phyloP scores from a whole-genome alignment of 176 grass and related monocot species.

The Metroxylon sagu region DNA sequence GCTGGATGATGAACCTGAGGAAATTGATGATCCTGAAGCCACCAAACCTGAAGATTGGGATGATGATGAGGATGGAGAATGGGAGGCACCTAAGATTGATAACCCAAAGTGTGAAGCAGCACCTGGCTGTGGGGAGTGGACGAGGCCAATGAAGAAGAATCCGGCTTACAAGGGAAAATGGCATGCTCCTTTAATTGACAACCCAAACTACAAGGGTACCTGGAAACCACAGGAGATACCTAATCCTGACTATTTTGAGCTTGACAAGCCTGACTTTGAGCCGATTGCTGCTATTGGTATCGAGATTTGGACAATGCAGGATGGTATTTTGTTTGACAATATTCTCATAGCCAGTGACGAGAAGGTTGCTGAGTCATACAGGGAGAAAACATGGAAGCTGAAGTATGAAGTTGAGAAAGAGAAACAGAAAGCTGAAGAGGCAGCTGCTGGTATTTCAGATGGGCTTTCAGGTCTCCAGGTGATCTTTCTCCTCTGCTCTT shows the following conservation, averaged over 20 bases:
- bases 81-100: conserved; percentile 86
- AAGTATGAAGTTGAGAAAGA: conserved; percentile 95
- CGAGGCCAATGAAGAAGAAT: conserved; percentile 83
- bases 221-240: conserved; percentile 96
- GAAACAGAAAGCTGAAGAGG: conserved; percentile 74
- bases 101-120: conserved; percentile 91
- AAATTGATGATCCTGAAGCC: conserved; percentile 85
- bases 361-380: conserved; percentile 61
- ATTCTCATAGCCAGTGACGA: conserved; percentile 80
- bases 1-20: conserved; percentile 92
- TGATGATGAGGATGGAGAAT: conserved; percentile 96
- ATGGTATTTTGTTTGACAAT: conserved; percentile 90
- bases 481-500: conserved; percentile 3
- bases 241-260: conserved; percentile 93
- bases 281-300: conserved; percentile 79
- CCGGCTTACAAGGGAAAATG: conserved; percentile 97
- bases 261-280: conserved; percentile 70
- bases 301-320: conserved; percentile 99
- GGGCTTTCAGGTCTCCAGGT: conserved; percentile 75
- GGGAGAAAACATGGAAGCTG: conserved; percentile 77
- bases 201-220: conserved; percentile 90
- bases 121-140: conserved; percentile 97
- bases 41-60: conserved; percentile 95
- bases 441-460: conserved; percentile 25
- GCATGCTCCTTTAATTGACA: conserved; percentile 84